phyloP scores from a whole-genome alignment of 148 eudicot species.

The Arctostaphylos glauca region DNA sequence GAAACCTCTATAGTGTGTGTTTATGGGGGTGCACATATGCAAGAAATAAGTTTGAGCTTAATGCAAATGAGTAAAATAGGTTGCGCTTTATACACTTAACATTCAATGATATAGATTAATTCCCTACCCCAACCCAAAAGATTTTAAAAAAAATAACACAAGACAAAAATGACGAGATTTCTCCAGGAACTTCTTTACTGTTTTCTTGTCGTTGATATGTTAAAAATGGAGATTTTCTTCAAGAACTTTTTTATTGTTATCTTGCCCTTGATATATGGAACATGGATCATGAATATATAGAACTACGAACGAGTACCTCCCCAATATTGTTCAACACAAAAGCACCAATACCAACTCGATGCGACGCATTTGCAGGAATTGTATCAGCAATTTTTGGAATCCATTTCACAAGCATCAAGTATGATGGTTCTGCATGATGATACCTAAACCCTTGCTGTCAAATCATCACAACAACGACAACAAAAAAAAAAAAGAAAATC shows the following conservation, averaged over 20 bases:
- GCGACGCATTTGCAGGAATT: slow-evolving; percentile 59
- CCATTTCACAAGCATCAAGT: slow-evolving; percentile 77
- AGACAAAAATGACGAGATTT: too few species aligned
- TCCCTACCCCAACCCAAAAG: too few species aligned
- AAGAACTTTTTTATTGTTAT: background rate
- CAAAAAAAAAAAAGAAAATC: background rate
- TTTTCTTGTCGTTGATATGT: too few species aligned
- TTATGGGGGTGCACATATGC: too few species aligned
- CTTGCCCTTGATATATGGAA: background rate
- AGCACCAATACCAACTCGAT: slow-evolving; percentile 73
- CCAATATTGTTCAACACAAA: slow-evolving; percentile 53
- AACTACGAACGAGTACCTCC: slow-evolving; percentile 39
- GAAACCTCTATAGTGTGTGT: too few species aligned
- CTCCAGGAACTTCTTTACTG: too few species aligned
- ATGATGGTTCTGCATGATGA: slow-evolving; percentile 74
- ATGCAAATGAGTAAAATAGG: too few species aligned
- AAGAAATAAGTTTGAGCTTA: too few species aligned
- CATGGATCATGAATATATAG: background rate
- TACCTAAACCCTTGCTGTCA: slow-evolving; percentile 72
- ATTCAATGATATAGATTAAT: too few species aligned
- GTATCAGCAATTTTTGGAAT: slow-evolving; percentile 37
- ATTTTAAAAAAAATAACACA: too few species aligned
- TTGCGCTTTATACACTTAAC: too few species aligned
- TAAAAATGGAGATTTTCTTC: too few species aligned
- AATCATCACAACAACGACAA: background rate